Percentiles rank a stretch among this genome's conserved stretches.
These are phyloP conservation scores for Adansonia rubrostipa DNA, from an alignment of 441 rosid genomes.

Conservation along the genomic window DNA sequence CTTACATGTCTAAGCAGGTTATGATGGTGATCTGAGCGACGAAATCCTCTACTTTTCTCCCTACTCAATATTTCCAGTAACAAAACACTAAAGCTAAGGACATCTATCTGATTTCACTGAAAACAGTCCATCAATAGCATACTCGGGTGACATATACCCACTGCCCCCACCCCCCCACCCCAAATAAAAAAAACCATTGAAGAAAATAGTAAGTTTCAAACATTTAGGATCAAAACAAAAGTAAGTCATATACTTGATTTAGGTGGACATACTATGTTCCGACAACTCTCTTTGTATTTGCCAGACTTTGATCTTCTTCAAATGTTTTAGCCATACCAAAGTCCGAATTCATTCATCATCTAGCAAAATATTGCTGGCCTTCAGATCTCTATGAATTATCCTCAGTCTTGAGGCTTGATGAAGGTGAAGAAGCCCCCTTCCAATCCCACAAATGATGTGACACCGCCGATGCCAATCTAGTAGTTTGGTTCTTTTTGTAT, in stretches of 20 bases:
- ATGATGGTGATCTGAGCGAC: slow-evolving; percentile 24
- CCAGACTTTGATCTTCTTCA: neutral
- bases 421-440: slow-evolving; percentile 47
- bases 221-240: neutral
- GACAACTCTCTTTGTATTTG: slow-evolving; percentile 42
- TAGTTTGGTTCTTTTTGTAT: slow-evolving; percentile 1
- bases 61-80: slow-evolving; percentile 12
- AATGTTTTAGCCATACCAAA: slow-evolving; percentile 50
- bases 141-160: slow-evolving; percentile 45
- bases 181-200: too few species aligned
- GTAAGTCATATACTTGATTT: neutral
- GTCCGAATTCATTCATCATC: slow-evolving; percentile 48
- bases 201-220: neutral
- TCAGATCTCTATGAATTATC: slow-evolving; percentile 36
- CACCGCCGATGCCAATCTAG: slow-evolving; percentile 37
- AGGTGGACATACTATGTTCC: slow-evolving; percentile 49
- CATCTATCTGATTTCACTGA: slow-evolving; percentile 16
- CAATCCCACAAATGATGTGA: slow-evolving; percentile 35
- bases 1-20: slow-evolving; percentile 23
- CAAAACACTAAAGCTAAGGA: slow-evolving; percentile 17
- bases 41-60: slow-evolving; percentile 1
- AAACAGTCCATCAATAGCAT: slow-evolving; percentile 43
- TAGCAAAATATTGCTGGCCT: slow-evolving; percentile 30
- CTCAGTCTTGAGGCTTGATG: slow-evolving; percentile 41
- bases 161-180: slow-evolving; percentile 5